Base-by-base conservation (phyloP, 306 rosid species). In the Vicia sativa region DNA sequence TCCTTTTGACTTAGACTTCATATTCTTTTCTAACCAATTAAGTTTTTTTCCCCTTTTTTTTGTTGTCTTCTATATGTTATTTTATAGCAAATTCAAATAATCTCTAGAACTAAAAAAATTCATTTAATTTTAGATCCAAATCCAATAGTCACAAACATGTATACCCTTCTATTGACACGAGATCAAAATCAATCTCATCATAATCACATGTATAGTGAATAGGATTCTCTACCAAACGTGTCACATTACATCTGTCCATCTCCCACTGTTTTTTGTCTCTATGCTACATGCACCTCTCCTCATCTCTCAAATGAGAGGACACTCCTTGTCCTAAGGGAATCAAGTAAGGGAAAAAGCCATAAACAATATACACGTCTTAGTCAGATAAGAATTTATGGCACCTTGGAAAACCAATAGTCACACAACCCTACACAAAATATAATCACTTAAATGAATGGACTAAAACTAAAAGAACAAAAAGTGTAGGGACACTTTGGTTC, bases 361-460 rank as follows among this genome's bases (percentile, higher is more conserved):
- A 74, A 62, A 52, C 38, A 7, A 7, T 34, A 34, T 34, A 70
- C 68, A 21, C 23, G 76, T 60, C 37, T 15, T 58, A 4, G 77
- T 70, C 79, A 69, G 70, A 65, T 53, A 52, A 70, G 49, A 48
- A 71, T 69, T 52, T 79, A 12, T 48, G 11, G 46, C 67, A 56
- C 70, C 53, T 57, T 58, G 52, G 55, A 7, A 65, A 38, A 43
- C 42, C 68, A 19, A 39, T 65, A 7, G 21, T 64, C 21, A 41
- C 63, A 18, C 66, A 71, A 67, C 77, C 38, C 46, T 16, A 38
- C 68, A 81, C 29, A 21, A 69, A 68, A 67, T 70, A 42, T 19
- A 21, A 61, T 54, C 67, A 41, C 39, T 29, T 60, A 73, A 78
- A 78, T 66, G 80, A 74, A 78, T 74, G 86, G 80, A 59, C 65